Conservation (phyloP, 1,139 yeast genomes). For the Diutina rugosa region DNA sequence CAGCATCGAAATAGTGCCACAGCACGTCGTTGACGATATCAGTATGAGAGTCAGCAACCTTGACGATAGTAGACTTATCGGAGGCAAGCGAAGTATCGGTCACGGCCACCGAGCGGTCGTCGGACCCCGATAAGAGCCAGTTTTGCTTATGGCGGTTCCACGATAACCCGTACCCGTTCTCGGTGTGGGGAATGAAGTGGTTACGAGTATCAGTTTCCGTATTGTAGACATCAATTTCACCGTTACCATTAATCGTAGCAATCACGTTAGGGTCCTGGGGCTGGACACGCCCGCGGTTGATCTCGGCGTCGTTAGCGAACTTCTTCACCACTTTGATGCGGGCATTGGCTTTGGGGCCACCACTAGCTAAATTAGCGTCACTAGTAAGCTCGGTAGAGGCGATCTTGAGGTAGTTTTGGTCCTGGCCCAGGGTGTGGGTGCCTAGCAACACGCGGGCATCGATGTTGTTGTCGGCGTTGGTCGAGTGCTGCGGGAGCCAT, state of each 20-base stretch:
- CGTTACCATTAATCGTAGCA: constrained; percentile 70
- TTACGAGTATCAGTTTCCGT: constrained; percentile 12
- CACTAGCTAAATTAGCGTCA: constrained; percentile 9
- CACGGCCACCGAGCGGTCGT: constrained; percentile 47
- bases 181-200: constrained; percentile 40
- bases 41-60: constrained; percentile 19
- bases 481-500: constrained; percentile 44
- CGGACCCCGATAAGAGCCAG: constrained; percentile 45
- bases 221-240: constrained; percentile 60
- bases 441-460: constrained; percentile 50
- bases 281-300: constrained; percentile 74
- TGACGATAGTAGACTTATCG: constrained; percentile 11
- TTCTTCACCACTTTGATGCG: constrained; percentile 53
- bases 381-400: constrained; percentile 44
- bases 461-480: constrained; percentile 20
- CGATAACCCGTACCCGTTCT: constrained; percentile 61
- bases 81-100: constrained; percentile 26
- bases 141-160: constrained; percentile 44
- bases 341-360: constrained; percentile 7
- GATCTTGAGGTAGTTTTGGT: constrained; percentile 62
- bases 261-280: constrained; percentile 58
- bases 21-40: constrained; percentile 64
- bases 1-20: constrained; percentile 44
- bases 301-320: constrained; percentile 39
- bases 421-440: constrained; percentile 79